These are phyloP conservation scores for Mycena sp. DNA, from an alignment of 1,284 basidiomycete genomes.

Conservation along the genomic window DNA sequence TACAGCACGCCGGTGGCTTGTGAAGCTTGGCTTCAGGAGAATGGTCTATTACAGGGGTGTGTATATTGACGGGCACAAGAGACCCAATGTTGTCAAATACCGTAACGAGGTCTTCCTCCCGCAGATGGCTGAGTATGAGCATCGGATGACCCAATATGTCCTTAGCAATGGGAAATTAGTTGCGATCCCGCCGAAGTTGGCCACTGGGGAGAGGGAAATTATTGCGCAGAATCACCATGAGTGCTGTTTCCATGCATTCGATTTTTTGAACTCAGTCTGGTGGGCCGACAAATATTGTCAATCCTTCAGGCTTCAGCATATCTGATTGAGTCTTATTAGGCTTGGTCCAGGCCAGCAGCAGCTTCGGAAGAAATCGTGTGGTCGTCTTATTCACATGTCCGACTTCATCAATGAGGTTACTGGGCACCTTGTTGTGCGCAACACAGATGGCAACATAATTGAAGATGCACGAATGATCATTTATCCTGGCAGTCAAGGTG, in stretches of 20 bases:
- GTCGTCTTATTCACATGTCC: conserved; percentile 28
- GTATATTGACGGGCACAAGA: conserved; percentile 36
- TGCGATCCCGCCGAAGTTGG: conserved; percentile 32
- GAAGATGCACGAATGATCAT: conserved; percentile 32
- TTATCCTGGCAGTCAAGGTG: conserved; percentile 32
- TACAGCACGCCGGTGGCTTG: too few species aligned
- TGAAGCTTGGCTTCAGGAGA: conserved; percentile 27
- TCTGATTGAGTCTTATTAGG: too few species aligned
- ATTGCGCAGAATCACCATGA: conserved; percentile 47
- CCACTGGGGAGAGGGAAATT: conserved; percentile 39
- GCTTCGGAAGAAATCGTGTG: conserved; percentile 25
- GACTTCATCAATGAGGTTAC: conserved; percentile 29
- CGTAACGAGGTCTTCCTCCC: background rate
- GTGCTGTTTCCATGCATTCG: conserved; percentile 39
- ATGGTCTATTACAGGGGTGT: conserved; percentile 26
- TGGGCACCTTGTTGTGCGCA: conserved; percentile 30
- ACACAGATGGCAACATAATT: conserved; percentile 37
- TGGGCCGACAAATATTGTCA: too few species aligned
- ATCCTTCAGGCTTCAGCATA: too few species aligned
- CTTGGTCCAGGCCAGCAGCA: conserved; percentile 9
- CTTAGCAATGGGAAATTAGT: conserved; percentile 24
- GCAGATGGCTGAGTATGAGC: conserved; percentile 37
- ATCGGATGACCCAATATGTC: conserved; percentile 38
- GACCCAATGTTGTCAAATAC: conserved; percentile 31
- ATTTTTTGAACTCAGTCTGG: too few species aligned